These are phyloP conservation scores for Aspergillus sp. DNA, from an alignment of 2,329 filamentous ascomycete genomes.

Conservation along the genomic window DNA sequence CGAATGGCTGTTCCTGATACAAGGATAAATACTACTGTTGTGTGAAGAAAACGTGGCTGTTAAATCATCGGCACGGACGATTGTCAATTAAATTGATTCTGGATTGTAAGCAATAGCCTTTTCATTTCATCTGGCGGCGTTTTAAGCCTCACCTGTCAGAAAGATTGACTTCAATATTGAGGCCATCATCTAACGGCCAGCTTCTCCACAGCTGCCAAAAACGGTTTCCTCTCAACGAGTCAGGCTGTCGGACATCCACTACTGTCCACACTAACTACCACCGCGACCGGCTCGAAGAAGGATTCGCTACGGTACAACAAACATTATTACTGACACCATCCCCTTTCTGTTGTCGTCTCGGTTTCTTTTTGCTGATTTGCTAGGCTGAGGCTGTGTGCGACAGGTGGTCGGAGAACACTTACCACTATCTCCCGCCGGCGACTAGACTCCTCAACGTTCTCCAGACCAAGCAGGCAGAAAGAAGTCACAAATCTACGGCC, in stretches of 20 bases:
- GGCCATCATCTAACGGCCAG: not conserved
- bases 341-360: slow-evolving; percentile 1
- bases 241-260: not conserved
- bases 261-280: not conserved
- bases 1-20: not conserved
- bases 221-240: not conserved
- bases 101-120: not conserved
- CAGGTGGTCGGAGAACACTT: slow-evolving; percentile 5
- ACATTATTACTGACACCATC: not conserved
- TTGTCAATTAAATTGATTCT: not conserved
- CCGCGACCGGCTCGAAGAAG: slow-evolving; percentile 4
- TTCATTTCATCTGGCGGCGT: not conserved
- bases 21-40: not conserved
- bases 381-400: not conserved
- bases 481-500: not conserved
- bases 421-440: not conserved
- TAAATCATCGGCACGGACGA: not conserved
- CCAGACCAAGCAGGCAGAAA: not conserved
- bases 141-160: slow-evolving; percentile 14
- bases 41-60: not conserved
- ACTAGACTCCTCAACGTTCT: not conserved
- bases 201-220: slow-evolving; percentile 5
- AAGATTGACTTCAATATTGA: slow-evolving; percentile 4
- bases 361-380: slow-evolving; percentile 5
- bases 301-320: slow-evolving; percentile 2